Evolutionary conservation across 306 rosid genomes (phyloP).

Genomic region (Phaseolus lunatus): DNA sequence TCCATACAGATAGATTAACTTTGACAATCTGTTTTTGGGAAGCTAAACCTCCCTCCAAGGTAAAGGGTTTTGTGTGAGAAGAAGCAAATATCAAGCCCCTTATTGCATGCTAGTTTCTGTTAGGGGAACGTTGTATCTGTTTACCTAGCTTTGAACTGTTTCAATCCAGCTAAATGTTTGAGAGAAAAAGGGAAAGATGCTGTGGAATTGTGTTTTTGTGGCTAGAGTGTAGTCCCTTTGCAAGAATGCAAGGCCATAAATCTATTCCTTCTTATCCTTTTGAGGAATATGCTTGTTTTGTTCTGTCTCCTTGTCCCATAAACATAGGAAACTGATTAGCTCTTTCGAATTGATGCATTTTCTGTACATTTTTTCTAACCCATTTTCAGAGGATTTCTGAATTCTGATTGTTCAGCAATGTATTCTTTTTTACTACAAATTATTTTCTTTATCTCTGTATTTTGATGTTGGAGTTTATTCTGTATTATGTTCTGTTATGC

Average conservation of each 20-base stretch:
- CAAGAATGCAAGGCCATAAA: conserved; percentile 22
- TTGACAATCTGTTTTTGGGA: background rate
- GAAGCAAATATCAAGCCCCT: background rate
- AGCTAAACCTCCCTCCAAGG: conserved; percentile 7
- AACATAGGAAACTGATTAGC: conserved; percentile 10
- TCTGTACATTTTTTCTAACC: conserved; percentile 19
- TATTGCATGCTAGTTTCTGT: conserved; percentile 14
- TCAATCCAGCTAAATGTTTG: background rate
- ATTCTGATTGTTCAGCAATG: background rate
- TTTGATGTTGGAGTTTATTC: conserved; percentile 18
- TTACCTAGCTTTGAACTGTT: conserved; percentile 3
- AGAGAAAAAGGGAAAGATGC: conserved; percentile 1
- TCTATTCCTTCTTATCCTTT: conserved; percentile 3
- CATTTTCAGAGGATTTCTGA: conserved; percentile 19
- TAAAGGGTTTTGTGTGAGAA: background rate
- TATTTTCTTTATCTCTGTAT: background rate
- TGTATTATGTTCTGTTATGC: background rate
- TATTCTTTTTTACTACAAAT: conserved; percentile 1
- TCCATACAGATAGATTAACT: background rate
- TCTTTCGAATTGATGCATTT: conserved; percentile 17
- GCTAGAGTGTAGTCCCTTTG: conserved; percentile 17
- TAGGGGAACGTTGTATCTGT: background rate
- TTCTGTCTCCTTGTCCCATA: conserved; percentile 18
- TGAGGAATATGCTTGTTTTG: conserved; percentile 28
- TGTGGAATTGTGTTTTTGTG: conserved; percentile 14